Evolutionary conservation across 441 rosid species (phyloP).

Genomic region (Euphorbia corollata): DNA sequence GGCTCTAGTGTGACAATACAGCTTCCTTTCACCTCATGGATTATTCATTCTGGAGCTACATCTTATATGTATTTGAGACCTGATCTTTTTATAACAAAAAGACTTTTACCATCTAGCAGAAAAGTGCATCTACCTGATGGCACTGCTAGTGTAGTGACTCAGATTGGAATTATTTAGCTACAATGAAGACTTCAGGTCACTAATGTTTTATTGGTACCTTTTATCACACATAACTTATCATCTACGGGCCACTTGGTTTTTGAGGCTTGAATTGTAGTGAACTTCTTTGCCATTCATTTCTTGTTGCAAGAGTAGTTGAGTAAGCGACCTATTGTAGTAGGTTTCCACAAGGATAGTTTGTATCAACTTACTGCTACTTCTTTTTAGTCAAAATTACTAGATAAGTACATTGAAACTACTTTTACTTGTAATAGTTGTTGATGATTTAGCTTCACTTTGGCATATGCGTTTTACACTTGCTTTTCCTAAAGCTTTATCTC

Average conservation of each 20-base stretch:
- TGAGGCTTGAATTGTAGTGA: no score
- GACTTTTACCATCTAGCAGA: not conserved
- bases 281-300: not conserved
- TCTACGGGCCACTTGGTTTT: no score
- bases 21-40: no score
- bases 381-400: not conserved
- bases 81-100: not conserved
- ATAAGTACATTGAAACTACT: not conserved
- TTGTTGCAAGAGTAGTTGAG: not conserved
- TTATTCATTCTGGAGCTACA: no score
- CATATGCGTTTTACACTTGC: not conserved
- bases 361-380: not conserved
- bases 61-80: not conserved
- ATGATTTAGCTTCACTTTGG: not conserved
- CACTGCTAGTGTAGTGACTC: not conserved
- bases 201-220: not conserved
- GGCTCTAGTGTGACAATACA: no score
- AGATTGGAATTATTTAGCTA: not conserved
- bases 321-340: not conserved
- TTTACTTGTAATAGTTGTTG: no score
- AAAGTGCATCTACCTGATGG: not conserved
- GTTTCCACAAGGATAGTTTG: not conserved
- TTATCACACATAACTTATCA: not conserved
- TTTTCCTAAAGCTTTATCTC: not conserved
- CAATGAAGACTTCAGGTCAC: not conserved